Percentiles rank a stretch among this genome's conserved stretches.
Evolutionary conservation across 306 rosid genomes (phyloP).

Genomic region (cucumber (Cucumis sativus)): DNA sequence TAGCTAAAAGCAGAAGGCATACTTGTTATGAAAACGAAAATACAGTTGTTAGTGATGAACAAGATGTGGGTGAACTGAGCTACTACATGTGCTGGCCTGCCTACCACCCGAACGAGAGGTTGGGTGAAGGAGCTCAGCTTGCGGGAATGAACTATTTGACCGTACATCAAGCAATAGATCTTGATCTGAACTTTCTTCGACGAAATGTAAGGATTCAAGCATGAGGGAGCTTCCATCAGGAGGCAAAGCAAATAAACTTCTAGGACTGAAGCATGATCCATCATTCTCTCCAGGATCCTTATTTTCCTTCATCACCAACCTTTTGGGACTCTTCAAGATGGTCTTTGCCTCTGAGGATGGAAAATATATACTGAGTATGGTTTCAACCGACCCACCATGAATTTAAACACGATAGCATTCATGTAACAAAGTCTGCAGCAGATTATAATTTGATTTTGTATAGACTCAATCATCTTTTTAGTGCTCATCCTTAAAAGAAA

Average conservation of each 20-base stretch:
- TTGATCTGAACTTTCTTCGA: constrained; percentile 60
- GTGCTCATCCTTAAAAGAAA: not conserved
- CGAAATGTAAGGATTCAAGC: constrained; percentile 54
- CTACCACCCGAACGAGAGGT: constrained; percentile 41
- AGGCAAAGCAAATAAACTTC: constrained; percentile 72
- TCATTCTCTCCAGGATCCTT: constrained; percentile 52
- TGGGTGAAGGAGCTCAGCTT: constrained; percentile 80
- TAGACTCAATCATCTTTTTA: not conserved
- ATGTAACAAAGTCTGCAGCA: not conserved
- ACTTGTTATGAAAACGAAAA: constrained; percentile 2
- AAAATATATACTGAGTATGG: not conserved
- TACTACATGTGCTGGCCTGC: constrained; percentile 75
- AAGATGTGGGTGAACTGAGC: constrained; percentile 44
- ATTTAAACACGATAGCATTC: not conserved
- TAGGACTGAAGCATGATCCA: constrained; percentile 70
- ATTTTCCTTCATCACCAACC: constrained; percentile 47
- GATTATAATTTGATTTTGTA: not conserved
- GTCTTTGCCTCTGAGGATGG: constrained; percentile 54
- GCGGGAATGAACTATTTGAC: constrained; percentile 66
- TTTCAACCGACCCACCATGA: not conserved
- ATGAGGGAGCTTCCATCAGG: constrained; percentile 59
- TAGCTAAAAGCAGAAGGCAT: constrained; percentile 18
- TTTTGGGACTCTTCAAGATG: constrained; percentile 74
- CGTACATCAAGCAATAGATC: constrained; percentile 79
- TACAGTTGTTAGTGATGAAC: constrained; percentile 26